phyloP scores from a whole-genome alignment of 1,284 basidiomycete genomes.

The Limonomyces culmigenus region DNA sequence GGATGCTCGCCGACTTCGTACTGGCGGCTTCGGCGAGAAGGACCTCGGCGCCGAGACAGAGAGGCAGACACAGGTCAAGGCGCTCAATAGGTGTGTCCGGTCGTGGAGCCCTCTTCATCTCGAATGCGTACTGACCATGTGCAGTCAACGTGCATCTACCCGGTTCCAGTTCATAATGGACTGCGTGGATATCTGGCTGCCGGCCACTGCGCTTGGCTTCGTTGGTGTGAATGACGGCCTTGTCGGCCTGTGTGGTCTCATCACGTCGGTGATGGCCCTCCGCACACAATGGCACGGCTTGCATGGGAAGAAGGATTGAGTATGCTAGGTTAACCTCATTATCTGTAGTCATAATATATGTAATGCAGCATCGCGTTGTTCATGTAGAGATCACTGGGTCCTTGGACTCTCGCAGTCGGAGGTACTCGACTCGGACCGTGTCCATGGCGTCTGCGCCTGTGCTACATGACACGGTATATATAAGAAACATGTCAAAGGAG shows the following conservation, averaged over 20 bases:
- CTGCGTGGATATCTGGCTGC: constrained; percentile 75
- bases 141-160: constrained; percentile 28
- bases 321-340: too few species aligned
- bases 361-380: too few species aligned
- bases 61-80: constrained; percentile 36
- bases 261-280: constrained; percentile 40
- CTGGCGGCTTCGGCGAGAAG: too few species aligned
- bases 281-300: constrained; percentile 37
- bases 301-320: constrained; percentile 19
- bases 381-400: too few species aligned
- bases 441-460: constrained; percentile 63
- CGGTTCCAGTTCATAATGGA: constrained; percentile 74
- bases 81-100: too few species aligned
- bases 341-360: too few species aligned
- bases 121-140: too few species aligned
- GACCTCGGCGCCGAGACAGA: too few species aligned
- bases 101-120: too few species aligned
- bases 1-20: too few species aligned
- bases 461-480: too few species aligned
- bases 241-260: constrained; percentile 67
- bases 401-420: constrained; percentile 52
- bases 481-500: too few species aligned
- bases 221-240: constrained; percentile 76
- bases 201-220: constrained; percentile 70
- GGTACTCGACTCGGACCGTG: constrained; percentile 49